Base-by-base conservation (phyloP, 345 rosid genomes). In the Iberis pinnata region DNA sequence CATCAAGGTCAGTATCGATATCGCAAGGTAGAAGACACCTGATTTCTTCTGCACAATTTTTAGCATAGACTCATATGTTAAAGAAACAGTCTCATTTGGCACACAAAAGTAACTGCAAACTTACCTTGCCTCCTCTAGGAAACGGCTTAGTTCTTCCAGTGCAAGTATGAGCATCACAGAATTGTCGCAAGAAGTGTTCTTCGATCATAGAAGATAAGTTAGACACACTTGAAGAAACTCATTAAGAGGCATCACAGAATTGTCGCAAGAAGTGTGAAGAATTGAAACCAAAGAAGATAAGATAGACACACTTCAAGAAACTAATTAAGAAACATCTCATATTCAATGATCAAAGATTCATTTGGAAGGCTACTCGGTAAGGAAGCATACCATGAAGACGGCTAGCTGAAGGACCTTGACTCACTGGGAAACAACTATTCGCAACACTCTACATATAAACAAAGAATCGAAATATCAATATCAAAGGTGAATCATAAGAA, bases 141-240 rank as follows among this genome's bases (percentile, higher is more conserved):
- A 93, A 93, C 29, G 67, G 76, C 38, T 70, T 76, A 62, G 7
- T 61, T 70, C 62, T 83, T 31, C 77, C 81, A 2, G 78, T 67
- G 75, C 99, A 86, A 45, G 85, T 78, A 70, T 80, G 89, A 58
- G 95, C 87, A 75, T 93, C 95, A 60, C 99, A 93, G 61, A 93
- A 93, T 71, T 92, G 98, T 49, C 49, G 83, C 72, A 92, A 58
- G 60, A 88, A 88, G 60, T 81, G 76, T 52, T 88, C 98, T 92
- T 64, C 67, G 12, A 18, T 25, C 58, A 61, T 40, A 13, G 25
- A 22, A 2, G 48, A 14, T 54, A 0, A 33, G 15, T 37, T 38
- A 8, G 13, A 39, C 24, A 47, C 53, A 27, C 27, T 54, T 57
- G 2, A 35, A 20, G 12, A 25, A 45, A 17, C 48, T 29, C n/a